These are phyloP conservation scores for Penicillium aurantiogriseum DNA, from an alignment of 2,329 filamentous ascomycete genomes.

Conservation along the genomic window DNA sequence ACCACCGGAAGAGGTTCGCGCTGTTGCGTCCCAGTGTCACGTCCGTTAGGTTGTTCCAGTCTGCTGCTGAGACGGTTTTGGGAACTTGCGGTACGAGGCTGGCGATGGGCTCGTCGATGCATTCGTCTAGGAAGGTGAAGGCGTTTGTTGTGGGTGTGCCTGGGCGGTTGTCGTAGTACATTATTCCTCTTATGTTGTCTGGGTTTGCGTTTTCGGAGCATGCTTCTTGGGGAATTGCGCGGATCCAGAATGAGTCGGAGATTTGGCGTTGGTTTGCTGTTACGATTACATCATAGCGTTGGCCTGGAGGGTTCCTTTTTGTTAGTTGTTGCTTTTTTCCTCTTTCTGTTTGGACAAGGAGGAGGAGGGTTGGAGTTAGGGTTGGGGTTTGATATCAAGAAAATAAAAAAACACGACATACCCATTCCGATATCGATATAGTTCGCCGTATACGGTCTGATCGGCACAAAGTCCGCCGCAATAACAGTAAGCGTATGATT, in stretches of 20 bases:
- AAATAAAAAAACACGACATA: slow-evolving; percentile 6
- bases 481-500: slow-evolving; percentile 60
- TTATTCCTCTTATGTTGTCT: slow-evolving; percentile 51
- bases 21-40: slow-evolving; percentile 16
- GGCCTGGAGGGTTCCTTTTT: slow-evolving; percentile 20
- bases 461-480: slow-evolving; percentile 56
- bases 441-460: slow-evolving; percentile 54
- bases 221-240: slow-evolving; percentile 44
- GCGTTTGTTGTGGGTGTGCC: slow-evolving; percentile 19
- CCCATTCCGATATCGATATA: slow-evolving; percentile 49
- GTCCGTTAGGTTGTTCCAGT: slow-evolving; percentile 18
- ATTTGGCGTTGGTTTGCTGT: slow-evolving; percentile 26
- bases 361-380: background rate
- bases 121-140: slow-evolving; percentile 23
- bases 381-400: background rate
- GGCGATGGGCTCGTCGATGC: slow-evolving; percentile 30
- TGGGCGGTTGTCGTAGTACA: slow-evolving; percentile 39
- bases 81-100: slow-evolving; percentile 28
- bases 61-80: slow-evolving; percentile 17
- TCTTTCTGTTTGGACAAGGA: background rate
- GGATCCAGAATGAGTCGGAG: slow-evolving; percentile 40
- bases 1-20: slow-evolving; percentile 31
- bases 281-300: slow-evolving; percentile 43
- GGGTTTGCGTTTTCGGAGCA: slow-evolving; percentile 45
- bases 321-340: background rate